Base-by-base conservation (phyloP, 768 basidiomycete genomes). In the Lentinula edodes region DNA sequence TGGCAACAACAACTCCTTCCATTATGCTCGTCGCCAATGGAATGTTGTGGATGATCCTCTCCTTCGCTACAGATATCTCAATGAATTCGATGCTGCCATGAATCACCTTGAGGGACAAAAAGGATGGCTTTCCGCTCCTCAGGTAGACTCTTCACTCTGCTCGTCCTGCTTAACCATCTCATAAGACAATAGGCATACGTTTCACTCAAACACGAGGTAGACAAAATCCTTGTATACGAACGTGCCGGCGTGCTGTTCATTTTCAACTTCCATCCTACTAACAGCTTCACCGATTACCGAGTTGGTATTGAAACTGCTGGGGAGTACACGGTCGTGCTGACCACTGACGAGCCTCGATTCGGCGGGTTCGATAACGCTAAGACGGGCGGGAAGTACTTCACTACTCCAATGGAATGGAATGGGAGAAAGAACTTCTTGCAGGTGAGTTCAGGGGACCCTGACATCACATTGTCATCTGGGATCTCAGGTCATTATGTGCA, bases 21-120 rank as follows among this genome's bases (percentile, higher is more conserved):
- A 97, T 66, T 91, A 99, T 71, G 95, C 97, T 20, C 88, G 97
- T 43, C 86, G 97, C 28, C 97, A 98, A 69, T 99, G 95, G 91
- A 95, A 95, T 70, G 80, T 98, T 38, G 87, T 92, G 53, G 96
- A 97, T 71, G 94, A 99, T 70, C 66, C 67, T 0, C 64, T 91
- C 43, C 78, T 98, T 63, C 88, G 97, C n/a, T 99, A 99, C 80
- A 87, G 78, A 73, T 98, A 93, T 74, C 80, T 99, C 61, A 93
- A 96, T 75, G 87, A 90, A 69, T 99, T 98, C 69, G 97, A 99
- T 72, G 80, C 78, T 60, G 91, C 85, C 15, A 98, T 99, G 93
- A 96, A 99, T 74, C 78, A 81, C 64, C 72, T 88, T 36, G 97
- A 95, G 63, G 84, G 76, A n/a, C 77, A 86, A 69, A 90, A 88